phyloP scores from a whole-genome alignment of 1,284 basidiomycete genomes.

The Bondarzewia mesenterica region DNA sequence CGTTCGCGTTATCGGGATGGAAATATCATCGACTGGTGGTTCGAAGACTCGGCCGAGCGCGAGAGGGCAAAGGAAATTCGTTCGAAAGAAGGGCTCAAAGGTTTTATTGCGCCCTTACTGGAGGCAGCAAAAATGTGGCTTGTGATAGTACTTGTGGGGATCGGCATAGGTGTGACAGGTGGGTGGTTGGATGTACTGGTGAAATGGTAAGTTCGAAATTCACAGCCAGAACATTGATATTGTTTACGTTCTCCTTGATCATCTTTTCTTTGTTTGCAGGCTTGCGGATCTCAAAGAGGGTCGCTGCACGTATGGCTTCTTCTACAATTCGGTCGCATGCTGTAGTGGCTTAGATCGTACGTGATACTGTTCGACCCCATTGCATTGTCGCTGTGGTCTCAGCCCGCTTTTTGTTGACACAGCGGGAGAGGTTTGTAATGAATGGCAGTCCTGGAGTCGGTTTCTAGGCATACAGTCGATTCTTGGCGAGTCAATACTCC shows the following conservation, averaged over 20 bases:
- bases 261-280: too few relatives aligned
- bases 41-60: constrained; percentile 59
- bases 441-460: constrained; percentile 67
- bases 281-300: constrained; percentile 65
- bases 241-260: background rate
- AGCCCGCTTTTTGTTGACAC: constrained; percentile 6
- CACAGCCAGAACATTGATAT: constrained; percentile 5
- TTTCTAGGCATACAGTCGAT: constrained; percentile 45
- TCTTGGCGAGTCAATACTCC: constrained; percentile 51
- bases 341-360: constrained; percentile 68
- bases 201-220: constrained; percentile 66
- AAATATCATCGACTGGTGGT: constrained; percentile 62
- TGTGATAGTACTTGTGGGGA: constrained; percentile 55
- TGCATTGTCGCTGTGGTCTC: background rate
- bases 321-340: constrained; percentile 67
- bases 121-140: constrained; percentile 62
- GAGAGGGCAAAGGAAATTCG: constrained; percentile 43
- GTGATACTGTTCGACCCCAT: too few relatives aligned
- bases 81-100: constrained; percentile 45
- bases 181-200: constrained; percentile 71
- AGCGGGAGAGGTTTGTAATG: constrained; percentile 66
- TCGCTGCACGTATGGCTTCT: constrained; percentile 61
- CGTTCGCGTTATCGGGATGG: constrained; percentile 30
- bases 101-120: constrained; percentile 42
- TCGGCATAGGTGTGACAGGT: constrained; percentile 63